phyloP scores from a whole-genome alignment of 2,329 filamentous ascomycete genomes.

The Achaetomium macrosporum region DNA sequence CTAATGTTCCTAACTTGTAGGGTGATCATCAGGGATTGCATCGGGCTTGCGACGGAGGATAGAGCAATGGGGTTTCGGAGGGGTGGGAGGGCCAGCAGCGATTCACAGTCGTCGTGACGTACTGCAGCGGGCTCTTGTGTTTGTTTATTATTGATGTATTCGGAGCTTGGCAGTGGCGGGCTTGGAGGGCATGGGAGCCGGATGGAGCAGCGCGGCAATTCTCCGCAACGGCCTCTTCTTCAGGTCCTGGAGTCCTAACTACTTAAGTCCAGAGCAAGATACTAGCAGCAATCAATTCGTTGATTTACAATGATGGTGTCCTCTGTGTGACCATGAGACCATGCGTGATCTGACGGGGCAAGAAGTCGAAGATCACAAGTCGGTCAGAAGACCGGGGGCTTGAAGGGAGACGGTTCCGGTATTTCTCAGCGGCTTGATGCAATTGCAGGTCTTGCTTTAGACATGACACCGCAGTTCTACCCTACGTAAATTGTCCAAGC shows the following conservation, averaged over 20 bases:
- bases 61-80: background rate
- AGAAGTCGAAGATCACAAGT: too few relatives aligned
- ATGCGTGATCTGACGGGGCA: too few relatives aligned
- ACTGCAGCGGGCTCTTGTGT: constrained; percentile 4
- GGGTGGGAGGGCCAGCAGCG: background rate
- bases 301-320: background rate
- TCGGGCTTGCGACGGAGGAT: background rate
- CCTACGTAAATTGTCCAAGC: too few relatives aligned
- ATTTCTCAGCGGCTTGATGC: too few relatives aligned
- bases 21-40: too few relatives aligned
- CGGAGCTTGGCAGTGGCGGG: constrained; percentile 13
- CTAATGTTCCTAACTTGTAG: too few relatives aligned
- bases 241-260: background rate
- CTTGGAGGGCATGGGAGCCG: background rate
- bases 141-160: constrained; percentile 3
- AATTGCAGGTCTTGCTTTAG: too few relatives aligned
- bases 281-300: background rate
- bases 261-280: constrained; percentile 11
- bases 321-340: background rate
- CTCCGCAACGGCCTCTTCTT: background rate
- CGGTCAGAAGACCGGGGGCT: too few relatives aligned
- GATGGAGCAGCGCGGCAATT: background rate
- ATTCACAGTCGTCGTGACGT: constrained; percentile 15
- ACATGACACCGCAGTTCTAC: too few relatives aligned
- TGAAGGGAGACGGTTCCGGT: too few relatives aligned